Conservation (phyloP, 1,284 basidiomycete genomes). For the Wallemia mellicola region DNA sequence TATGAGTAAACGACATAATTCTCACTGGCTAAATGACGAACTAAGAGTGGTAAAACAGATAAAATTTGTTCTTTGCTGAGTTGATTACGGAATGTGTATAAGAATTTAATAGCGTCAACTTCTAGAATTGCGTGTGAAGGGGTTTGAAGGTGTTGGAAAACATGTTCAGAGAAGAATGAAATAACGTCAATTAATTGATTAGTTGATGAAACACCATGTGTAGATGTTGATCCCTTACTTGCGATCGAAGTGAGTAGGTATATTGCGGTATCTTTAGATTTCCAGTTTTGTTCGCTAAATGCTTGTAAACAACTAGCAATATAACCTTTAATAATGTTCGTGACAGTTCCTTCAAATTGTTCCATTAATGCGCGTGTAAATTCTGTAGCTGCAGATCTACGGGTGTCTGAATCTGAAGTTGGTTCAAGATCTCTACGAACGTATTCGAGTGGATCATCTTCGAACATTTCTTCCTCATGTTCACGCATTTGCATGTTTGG, state of each 20-base stretch:
- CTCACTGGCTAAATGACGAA: slow-evolving; percentile 31
- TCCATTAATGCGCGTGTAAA: slow-evolving; percentile 68
- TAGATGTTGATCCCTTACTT: slow-evolving; percentile 46
- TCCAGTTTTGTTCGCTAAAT: slow-evolving; percentile 44
- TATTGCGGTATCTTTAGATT: slow-evolving; percentile 81
- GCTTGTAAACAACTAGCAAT: slow-evolving; percentile 42
- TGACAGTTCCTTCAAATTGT: slow-evolving; percentile 46
- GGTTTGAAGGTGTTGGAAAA: slow-evolving; percentile 62
- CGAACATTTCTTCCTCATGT: slow-evolving; percentile 81
- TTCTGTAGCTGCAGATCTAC: slow-evolving; percentile 72
- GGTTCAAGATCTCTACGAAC: slow-evolving; percentile 51
- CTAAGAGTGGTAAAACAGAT: slow-evolving; percentile 60
- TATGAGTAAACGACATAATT: slow-evolving; percentile 47
- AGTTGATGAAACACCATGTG: slow-evolving; percentile 76
- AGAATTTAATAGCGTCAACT: slow-evolving; percentile 80
- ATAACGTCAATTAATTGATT: slow-evolving; percentile 82
- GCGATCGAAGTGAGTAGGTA: slow-evolving; percentile 78
- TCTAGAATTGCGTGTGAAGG: slow-evolving; percentile 64
- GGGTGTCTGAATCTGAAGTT: slow-evolving; percentile 27
- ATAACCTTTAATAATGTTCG: slow-evolving; percentile 54
- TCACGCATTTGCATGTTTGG: slow-evolving; percentile 70
- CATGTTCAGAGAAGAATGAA: slow-evolving; percentile 75
- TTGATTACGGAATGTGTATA: slow-evolving; percentile 88
- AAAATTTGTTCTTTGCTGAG: slow-evolving; percentile 81
- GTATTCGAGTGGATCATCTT: slow-evolving; percentile 88